Percentiles rank a stretch among this genome's conserved stretches.
Conservation (phyloP, 2,329 filamentous ascomycete genomes). For the Sporothrix variecibatus region DNA sequence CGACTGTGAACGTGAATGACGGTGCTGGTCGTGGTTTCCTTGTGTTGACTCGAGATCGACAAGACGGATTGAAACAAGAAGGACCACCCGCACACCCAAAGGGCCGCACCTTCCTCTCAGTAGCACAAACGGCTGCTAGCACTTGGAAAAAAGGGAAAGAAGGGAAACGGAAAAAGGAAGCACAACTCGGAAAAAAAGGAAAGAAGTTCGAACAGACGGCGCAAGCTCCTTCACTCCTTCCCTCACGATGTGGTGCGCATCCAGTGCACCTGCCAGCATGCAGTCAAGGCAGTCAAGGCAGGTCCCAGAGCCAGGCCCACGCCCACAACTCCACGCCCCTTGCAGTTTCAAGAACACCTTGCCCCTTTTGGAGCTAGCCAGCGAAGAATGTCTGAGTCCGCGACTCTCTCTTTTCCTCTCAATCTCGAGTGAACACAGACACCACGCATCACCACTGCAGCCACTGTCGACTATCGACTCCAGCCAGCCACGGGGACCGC, state of each 20-base stretch:
- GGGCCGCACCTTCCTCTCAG: not conserved
- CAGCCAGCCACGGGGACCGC: not conserved
- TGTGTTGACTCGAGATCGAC: not conserved
- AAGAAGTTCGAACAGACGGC: not conserved
- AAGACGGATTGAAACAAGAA: not conserved
- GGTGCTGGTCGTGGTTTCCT: not conserved
- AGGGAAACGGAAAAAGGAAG: not conserved
- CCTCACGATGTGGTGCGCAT: not conserved
- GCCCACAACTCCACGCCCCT: not conserved
- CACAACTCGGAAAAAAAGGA: not conserved
- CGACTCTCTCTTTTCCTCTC: not conserved
- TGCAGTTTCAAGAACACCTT: constrained; percentile 1
- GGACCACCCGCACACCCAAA: not conserved
- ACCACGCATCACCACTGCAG: not conserved
- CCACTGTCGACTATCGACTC: constrained; percentile 14
- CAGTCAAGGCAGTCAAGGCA: not conserved
- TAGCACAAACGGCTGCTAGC: constrained; percentile 6
- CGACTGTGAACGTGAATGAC: not conserved
- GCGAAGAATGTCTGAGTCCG: not conserved
- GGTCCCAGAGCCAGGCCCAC: no score
- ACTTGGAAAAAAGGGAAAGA: not conserved
- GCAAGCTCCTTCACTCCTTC: constrained; percentile 1
- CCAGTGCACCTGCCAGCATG: constrained; percentile 8
- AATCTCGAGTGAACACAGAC: constrained; percentile 2
- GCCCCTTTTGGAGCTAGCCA: not conserved